phyloP scores from a whole-genome alignment of 2,329 filamentous ascomycete genomes.

The Trichoderma aggressivum region DNA sequence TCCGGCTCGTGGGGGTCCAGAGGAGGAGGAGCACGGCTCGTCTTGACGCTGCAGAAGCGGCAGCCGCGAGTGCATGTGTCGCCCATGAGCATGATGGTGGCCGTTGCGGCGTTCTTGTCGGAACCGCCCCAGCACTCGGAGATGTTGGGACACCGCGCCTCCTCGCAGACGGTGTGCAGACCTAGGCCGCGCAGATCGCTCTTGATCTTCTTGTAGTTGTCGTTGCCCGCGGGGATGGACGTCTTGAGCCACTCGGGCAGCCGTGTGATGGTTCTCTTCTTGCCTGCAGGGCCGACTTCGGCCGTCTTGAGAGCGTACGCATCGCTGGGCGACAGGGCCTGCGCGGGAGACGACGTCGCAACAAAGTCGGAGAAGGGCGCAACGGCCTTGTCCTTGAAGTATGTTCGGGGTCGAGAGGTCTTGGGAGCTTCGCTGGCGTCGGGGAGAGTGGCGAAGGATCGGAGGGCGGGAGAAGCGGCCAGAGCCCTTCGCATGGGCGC shows the following conservation, averaged over 20 bases:
- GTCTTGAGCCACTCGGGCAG: conserved; percentile 96
- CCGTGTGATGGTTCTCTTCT: conserved; percentile 64
- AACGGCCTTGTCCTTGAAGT: conserved; percentile 58
- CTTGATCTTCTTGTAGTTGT: conserved; percentile 93
- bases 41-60: conserved; percentile 97
- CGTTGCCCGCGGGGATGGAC: conserved; percentile 75
- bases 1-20: conserved; percentile 96
- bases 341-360: conserved; percentile 36
- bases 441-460: conserved; percentile 48
- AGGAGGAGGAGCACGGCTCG: conserved; percentile 67
- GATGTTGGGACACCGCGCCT: conserved; percentile 95
- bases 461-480: conserved; percentile 31
- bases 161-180: conserved; percentile 95
- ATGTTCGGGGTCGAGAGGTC: conserved; percentile 40
- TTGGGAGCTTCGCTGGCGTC: conserved; percentile 25
- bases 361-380: conserved; percentile 59
- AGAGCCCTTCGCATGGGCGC: conserved; percentile 43
- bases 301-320: conserved; percentile 60
- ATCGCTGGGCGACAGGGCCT: conserved; percentile 48
- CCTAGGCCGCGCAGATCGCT: conserved; percentile 84
- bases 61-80: conserved; percentile 97
- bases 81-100: conserved; percentile 99
- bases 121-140: conserved; percentile 95
- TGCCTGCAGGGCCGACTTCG: conserved; percentile 61
- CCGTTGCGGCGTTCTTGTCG: conserved; percentile 85